A percentile compares a stretch with the other conserved stretches of the same genome.
Conservation (phyloP, 345 rosid species). For the Brassica napus region Da-Ae NC_063436.1:26633501-26634000, state of each 20-base stretch:
- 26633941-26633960: not conserved
- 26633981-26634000: not conserved
- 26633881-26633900: not conserved
- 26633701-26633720: constrained; percentile 28
- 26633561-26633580: not conserved
- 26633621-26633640: constrained; percentile 53
- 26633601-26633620: constrained; percentile 48
- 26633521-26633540: constrained; percentile 68
- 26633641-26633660: constrained; percentile 46
- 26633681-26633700: constrained; percentile 21
- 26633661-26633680: constrained; percentile 1
- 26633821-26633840: constrained; percentile 1
- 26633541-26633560: constrained; percentile 55
- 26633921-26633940: not conserved
- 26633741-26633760: not conserved
- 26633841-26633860: constrained; percentile 7
- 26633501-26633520: constrained; percentile 73
- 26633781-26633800: constrained; percentile 7
- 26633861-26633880: not conserved
- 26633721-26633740: constrained; percentile 27
- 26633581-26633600: constrained; percentile 2
- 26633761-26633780: no score
- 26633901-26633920: not conserved
- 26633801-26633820: constrained; percentile 10
- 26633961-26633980: not conserved